A percentile compares a stretch with the other conserved stretches of the same genome.
phyloP scores from a whole-genome alignment of 805 yeast species.

The Diddensiella santjacobensis region DNA sequence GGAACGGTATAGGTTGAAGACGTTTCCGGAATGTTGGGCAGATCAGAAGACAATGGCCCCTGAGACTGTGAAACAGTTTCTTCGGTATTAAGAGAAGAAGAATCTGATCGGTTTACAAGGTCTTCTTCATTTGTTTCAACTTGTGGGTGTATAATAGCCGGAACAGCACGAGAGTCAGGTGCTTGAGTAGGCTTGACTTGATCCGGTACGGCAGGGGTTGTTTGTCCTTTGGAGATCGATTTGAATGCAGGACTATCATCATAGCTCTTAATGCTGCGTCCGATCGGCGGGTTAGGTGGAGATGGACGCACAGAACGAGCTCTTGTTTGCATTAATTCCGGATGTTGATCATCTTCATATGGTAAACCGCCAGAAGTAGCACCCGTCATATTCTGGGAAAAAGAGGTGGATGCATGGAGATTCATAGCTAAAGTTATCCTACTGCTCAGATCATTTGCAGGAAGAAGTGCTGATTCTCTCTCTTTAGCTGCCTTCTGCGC shows the following conservation, averaged over 20 bases:
- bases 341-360: neutral
- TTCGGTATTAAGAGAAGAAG: no score
- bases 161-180: no score
- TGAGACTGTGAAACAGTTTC: no score
- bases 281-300: neutral
- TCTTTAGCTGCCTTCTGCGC: neutral
- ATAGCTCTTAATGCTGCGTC: neutral
- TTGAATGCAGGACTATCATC: neutral
- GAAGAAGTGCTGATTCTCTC: neutral
- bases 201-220: neutral
- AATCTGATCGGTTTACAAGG: neutral
- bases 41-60: conserved; percentile 2
- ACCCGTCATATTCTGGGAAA: neutral
- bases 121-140: neutral
- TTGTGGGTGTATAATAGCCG: no score
- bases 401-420: neutral
- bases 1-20: neutral
- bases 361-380: neutral
- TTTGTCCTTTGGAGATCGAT: neutral
- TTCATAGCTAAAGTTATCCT: neutral
- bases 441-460: neutral
- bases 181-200: no score
- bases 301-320: neutral
- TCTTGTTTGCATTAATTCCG: neutral
- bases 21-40: conserved; percentile 1